A percentile compares a stretch with the other conserved stretches of the same genome.
These are phyloP conservation scores for Coniella lustricola DNA, from an alignment of 2,329 filamentous ascomycete genomes.

Conservation along the genomic window DNA sequence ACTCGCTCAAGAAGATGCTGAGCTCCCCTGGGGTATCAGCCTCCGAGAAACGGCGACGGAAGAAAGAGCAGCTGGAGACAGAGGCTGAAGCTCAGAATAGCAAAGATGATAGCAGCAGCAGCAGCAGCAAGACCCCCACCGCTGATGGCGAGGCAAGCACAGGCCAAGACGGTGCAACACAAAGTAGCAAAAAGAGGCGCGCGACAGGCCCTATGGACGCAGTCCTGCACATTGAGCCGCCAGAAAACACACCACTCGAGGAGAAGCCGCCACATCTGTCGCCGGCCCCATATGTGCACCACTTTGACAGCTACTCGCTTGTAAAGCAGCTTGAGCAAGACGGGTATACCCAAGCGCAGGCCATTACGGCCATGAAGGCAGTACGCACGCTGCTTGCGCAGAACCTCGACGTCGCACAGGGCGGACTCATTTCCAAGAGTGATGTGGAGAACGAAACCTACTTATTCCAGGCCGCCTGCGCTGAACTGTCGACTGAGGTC, in stretches of 20 bases:
- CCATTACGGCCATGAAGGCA: conserved; percentile 86
- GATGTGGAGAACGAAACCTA: conserved; percentile 95
- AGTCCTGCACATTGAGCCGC: conserved; percentile 39
- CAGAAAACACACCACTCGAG: conserved; percentile 28
- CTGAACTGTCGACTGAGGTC: conserved; percentile 82
- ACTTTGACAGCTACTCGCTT: conserved; percentile 90
- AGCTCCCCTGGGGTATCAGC: conserved; percentile 14
- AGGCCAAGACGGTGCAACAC: conserved; percentile 2
- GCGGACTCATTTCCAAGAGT: conserved; percentile 77
- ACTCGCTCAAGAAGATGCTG: conserved; percentile 9
- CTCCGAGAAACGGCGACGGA: conserved; percentile 13
- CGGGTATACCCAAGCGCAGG: conserved; percentile 67
- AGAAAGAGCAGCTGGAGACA: conserved; percentile 6
- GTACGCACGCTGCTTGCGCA: conserved; percentile 68
- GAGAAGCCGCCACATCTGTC: conserved; percentile 59
- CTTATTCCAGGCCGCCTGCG: conserved; percentile 88
- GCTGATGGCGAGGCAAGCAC: conserved; percentile 4
- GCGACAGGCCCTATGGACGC: conserved; percentile 43
- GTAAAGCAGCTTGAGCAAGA: conserved; percentile 70
- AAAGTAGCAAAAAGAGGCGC: conserved; percentile 31
- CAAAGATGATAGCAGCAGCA: neutral
- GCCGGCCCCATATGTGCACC: conserved; percentile 78
- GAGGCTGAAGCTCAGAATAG: too few relatives aligned
- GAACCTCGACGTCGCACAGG: conserved; percentile 75
- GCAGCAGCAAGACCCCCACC: neutral